Evolutionary conservation across 768 basidiomycete species (phyloP).

Genomic region (Amylocystis lapponica): DNA sequence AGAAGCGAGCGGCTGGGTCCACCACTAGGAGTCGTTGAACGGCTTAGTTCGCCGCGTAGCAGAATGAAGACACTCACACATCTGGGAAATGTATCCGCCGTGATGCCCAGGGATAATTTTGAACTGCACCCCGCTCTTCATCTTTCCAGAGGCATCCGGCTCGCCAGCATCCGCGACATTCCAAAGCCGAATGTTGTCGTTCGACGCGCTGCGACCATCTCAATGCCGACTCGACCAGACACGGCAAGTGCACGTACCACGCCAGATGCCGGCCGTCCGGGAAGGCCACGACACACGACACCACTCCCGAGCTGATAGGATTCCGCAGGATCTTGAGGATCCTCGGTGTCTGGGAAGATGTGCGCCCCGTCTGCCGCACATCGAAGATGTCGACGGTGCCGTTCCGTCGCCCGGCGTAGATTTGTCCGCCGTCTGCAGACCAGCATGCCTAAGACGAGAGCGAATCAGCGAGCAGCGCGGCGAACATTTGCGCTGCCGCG

Average conservation of each 20-base stretch:
- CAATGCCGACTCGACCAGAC: neutral
- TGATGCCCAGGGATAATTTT: constrained; percentile 96
- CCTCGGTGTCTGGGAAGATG: constrained; percentile 61
- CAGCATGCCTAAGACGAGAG: constrained; percentile 72
- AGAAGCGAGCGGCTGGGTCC: constrained; percentile 76
- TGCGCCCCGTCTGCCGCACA: constrained; percentile 69
- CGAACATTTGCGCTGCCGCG: constrained; percentile 8
- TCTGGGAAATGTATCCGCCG: constrained; percentile 88
- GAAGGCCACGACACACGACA: constrained; percentile 87
- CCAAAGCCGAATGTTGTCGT: constrained; percentile 93
- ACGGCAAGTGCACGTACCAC: constrained; percentile 49
- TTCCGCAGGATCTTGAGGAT: constrained; percentile 80
- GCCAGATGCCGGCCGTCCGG: constrained; percentile 91
- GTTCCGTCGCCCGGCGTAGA: constrained; percentile 88
- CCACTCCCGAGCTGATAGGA: constrained; percentile 83
- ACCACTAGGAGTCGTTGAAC: no score
- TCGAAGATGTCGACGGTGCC: constrained; percentile 94
- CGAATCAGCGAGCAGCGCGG: neutral
- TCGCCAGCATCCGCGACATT: constrained; percentile 78
- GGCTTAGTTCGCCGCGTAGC: no score
- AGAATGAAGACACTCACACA: constrained; percentile 48
- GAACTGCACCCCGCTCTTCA: constrained; percentile 74
- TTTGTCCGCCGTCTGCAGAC: constrained; percentile 82
- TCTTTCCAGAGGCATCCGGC: constrained; percentile 53
- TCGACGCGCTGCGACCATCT: constrained; percentile 61